Percentiles rank a stretch among this genome's conserved stretches.
phyloP scores from a whole-genome alignment of 2,329 filamentous ascomycete genomes.

The Beauveria rudraprayagi region DNA sequence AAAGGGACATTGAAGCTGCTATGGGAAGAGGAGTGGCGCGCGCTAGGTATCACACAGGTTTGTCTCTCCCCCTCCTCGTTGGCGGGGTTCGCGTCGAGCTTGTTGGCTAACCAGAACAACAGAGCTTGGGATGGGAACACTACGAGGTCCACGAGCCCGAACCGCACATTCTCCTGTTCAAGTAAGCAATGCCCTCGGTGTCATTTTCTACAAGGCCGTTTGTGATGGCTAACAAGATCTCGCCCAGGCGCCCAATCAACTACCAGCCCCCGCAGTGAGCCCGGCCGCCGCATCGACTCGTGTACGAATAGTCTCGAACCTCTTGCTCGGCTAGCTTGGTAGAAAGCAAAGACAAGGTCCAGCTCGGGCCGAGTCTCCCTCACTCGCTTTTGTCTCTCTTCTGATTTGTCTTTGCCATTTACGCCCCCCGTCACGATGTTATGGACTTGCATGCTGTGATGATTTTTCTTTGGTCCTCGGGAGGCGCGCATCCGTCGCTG shows the following conservation, averaged over 20 bases:
- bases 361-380: neutral
- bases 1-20: slow-evolving; percentile 92
- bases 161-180: slow-evolving; percentile 96
- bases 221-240: neutral
- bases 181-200: slow-evolving; percentile 49
- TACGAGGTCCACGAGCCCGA: slow-evolving; percentile 99
- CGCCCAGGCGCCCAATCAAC: slow-evolving; percentile 67
- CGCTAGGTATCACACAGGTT: slow-evolving; percentile 94
- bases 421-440: slow-evolving; percentile 17
- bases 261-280: slow-evolving; percentile 62
- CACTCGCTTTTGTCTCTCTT: neutral
- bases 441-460: slow-evolving; percentile 17
- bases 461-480: slow-evolving; percentile 4
- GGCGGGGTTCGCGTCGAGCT: neutral
- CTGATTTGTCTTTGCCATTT: slow-evolving; percentile 17
- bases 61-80: slow-evolving; percentile 15
- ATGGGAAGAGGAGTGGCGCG: slow-evolving; percentile 98
- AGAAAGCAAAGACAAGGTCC: neutral
- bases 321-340: neutral
- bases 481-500: neutral
- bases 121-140: slow-evolving; percentile 98
- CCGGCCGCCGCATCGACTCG: neutral
- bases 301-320: slow-evolving; percentile 9
- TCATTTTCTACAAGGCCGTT: neutral
- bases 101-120: slow-evolving; percentile 9